Base-by-base conservation (phyloP, 352 stramenopile genomes). In the Pythium apleroticum region DNA sequence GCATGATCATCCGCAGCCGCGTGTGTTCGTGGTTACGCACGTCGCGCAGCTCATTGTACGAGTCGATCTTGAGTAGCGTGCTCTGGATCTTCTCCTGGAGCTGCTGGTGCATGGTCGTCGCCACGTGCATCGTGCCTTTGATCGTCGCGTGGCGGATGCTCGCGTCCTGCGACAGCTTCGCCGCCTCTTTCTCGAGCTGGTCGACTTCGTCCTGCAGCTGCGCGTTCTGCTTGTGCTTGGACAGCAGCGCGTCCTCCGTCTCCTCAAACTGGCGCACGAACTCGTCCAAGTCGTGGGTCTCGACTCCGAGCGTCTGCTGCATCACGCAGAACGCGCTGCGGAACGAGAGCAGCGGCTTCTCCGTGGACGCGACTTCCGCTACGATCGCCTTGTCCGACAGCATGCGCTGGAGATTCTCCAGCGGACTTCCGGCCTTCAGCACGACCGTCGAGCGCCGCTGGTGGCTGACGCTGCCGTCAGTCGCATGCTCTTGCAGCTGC, bases 161-260 rank as follows among this genome's bases (percentile, higher is more conserved):
- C 0, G 71, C 70, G 15, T 86, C 81, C 1, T 62, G 71, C 12
- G 56, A 57, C 3, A 87, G 62, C 3, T 35, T 22, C 0, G 49
- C 27, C 5, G 75, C n/a, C 20, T 86, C 73, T 55, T 70, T 74
- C 37, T 85, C 71, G 9, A 90, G 46, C 6, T 57, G 39, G 11
- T 69, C 66, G 0, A 78, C 60, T 67, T 92, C 80, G 22, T 88
- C 81, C 12, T 82, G 64, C 2, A 92, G 58, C n/a, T 71, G 64
- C 19, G 80, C 37, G 12, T 77, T 84, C 20, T 76, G 69, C 39
- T 82, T 80, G 65, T 92, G 88, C 59, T 86, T 87, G 4, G 81
- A 86, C 1, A 92, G 60, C 5, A 92, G 60, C 49, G 87, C 75
- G 52, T 90, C 73, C 48, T 92, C 84, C 0, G 73, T 83, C 14